These are phyloP conservation scores for Sanghuangporus baumii DNA, from an alignment of 1,284 basidiomycete species.

Conservation along the genomic window DNA sequence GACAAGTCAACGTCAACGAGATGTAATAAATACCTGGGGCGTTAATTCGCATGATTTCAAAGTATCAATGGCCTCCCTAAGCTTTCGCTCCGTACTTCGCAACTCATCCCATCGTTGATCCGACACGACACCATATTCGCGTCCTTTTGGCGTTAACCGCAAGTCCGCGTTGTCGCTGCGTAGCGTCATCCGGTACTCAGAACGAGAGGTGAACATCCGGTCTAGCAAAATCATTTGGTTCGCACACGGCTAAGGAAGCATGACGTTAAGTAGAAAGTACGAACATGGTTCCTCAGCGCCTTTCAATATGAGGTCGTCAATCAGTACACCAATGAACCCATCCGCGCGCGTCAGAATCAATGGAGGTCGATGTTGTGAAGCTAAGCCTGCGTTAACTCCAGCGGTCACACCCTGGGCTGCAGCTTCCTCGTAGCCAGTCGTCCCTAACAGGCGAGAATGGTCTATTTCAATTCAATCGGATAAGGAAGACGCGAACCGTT, in stretches of 20 bases:
- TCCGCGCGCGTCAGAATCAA: slow-evolving; percentile 75
- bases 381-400: slow-evolving; percentile 81
- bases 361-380: slow-evolving; percentile 49
- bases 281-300: slow-evolving; percentile 86
- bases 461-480: background rate
- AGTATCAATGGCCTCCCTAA: slow-evolving; percentile 45
- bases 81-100: slow-evolving; percentile 38
- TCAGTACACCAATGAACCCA: slow-evolving; percentile 83
- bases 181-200: slow-evolving; percentile 84
- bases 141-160: slow-evolving; percentile 68
- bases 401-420: slow-evolving; percentile 83
- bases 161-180: slow-evolving; percentile 86
- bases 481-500: slow-evolving; percentile 46
- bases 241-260: background rate
- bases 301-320: slow-evolving; percentile 84
- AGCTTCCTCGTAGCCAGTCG: slow-evolving; percentile 91
- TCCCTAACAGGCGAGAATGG: slow-evolving; percentile 39
- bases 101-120: slow-evolving; percentile 58
- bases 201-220: slow-evolving; percentile 89
- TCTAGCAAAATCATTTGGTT: slow-evolving; percentile 39
- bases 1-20: background rate
- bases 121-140: slow-evolving; percentile 55
- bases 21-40: slow-evolving; percentile 45
- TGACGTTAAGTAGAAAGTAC: slow-evolving; percentile 24
- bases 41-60: slow-evolving; percentile 46